A percentile compares a stretch with the other conserved stretches of the same genome.
These are phyloP conservation scores for Tremellales sp. DNA, from an alignment of 1,284 basidiomycete genomes.

Conservation along the genomic window DNA sequence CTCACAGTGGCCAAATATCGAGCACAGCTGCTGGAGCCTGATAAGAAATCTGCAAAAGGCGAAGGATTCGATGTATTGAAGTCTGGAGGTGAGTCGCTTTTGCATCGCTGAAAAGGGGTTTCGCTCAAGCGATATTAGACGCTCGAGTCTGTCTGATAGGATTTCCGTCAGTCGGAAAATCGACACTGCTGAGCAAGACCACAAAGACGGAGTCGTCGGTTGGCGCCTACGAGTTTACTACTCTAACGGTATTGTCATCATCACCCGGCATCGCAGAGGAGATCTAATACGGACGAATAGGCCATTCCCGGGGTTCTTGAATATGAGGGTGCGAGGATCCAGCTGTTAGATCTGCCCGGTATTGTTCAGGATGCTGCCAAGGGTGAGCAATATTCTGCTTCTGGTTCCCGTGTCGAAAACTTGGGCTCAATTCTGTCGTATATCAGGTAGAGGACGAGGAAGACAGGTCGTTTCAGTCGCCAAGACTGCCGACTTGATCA, in stretches of 20 bases:
- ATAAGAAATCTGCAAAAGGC: slow-evolving; percentile 70
- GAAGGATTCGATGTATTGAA: slow-evolving; percentile 93
- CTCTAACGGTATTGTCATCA: slow-evolving; percentile 63
- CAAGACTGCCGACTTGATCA: slow-evolving; percentile 92
- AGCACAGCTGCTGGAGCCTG: slow-evolving; percentile 80
- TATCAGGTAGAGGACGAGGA: slow-evolving; percentile 76
- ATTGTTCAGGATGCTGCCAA: slow-evolving; percentile 96
- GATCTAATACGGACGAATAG: slow-evolving; percentile 43
- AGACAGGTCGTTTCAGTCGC: slow-evolving; percentile 90
- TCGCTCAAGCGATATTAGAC: slow-evolving; percentile 52
- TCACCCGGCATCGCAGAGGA: background rate
- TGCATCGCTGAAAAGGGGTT: background rate
- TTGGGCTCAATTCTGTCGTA: background rate
- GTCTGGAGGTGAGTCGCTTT: slow-evolving; percentile 57
- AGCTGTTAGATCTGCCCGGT: slow-evolving; percentile 92
- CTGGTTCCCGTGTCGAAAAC: too few species aligned
- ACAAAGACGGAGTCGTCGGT: slow-evolving; percentile 85
- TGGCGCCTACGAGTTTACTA: slow-evolving; percentile 96
- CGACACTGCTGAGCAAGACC: slow-evolving; percentile 84
- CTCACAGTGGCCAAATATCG: slow-evolving; percentile 72
- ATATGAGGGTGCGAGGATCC: slow-evolving; percentile 86
- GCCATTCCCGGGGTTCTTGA: slow-evolving; percentile 94
- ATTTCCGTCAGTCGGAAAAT: slow-evolving; percentile 93
- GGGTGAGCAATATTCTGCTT: slow-evolving; percentile 55
- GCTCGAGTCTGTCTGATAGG: slow-evolving; percentile 90